phyloP scores from a whole-genome alignment of 2,329 filamentous ascomycete species.

The Whalleya microplaca region DNA sequence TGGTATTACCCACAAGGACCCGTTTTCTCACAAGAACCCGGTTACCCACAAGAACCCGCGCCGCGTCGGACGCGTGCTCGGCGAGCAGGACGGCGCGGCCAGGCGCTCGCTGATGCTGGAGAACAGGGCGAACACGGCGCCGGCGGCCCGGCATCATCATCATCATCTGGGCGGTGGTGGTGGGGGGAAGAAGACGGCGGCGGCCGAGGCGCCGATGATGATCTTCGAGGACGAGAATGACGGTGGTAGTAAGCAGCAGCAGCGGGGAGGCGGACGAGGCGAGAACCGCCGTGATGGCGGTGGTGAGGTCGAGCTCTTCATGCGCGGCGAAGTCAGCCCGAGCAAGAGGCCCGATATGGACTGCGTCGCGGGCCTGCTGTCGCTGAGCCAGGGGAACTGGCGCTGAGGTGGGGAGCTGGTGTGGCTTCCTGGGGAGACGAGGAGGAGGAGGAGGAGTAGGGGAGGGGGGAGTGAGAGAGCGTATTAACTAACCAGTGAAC shows the following conservation, averaged over 20 bases:
- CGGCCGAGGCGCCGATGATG: constrained; percentile 36
- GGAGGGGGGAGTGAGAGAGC: too few relatives aligned
- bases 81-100: constrained; percentile 43
- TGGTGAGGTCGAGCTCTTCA: constrained; percentile 69
- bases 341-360: constrained; percentile 82
- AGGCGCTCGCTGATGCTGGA: constrained; percentile 35
- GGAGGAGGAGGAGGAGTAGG: background rate
- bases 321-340: constrained; percentile 67
- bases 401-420: constrained; percentile 55
- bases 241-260: background rate
- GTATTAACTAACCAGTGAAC: too few relatives aligned
- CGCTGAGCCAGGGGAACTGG: constrained; percentile 92
- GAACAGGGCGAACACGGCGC: constrained; percentile 45
- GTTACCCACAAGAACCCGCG: constrained; percentile 44
- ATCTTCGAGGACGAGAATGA: constrained; percentile 57
- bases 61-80: constrained; percentile 46
- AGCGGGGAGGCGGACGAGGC: background rate
- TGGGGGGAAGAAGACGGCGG: constrained; percentile 5
- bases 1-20: too few relatives aligned
- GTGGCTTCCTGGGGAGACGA: background rate
- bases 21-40: too few relatives aligned
- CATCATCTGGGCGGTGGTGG: constrained; percentile 25
- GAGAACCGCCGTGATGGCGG: background rate
- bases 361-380: constrained; percentile 86
- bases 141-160: constrained; percentile 35